A percentile compares a stretch with the other conserved stretches of the same genome.
phyloP scores from a whole-genome alignment of 2,329 filamentous ascomycete genomes.

The Amauroascus niger region DNA sequence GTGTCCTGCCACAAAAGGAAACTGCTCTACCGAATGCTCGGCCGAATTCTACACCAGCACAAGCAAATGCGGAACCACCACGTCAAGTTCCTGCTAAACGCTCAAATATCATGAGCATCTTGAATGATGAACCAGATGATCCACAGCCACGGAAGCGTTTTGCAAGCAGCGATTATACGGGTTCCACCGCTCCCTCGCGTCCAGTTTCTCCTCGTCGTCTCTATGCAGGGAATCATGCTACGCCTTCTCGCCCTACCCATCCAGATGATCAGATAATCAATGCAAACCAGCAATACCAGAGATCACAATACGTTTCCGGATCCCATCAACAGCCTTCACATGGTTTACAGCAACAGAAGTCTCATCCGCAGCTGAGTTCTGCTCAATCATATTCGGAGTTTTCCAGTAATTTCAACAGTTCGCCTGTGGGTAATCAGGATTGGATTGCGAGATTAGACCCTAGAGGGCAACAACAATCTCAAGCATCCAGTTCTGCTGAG shows the following conservation, averaged over 20 bases:
- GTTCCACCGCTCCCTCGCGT: conserved; percentile 20
- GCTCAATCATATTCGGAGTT: conserved; percentile 11
- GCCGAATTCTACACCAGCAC: conserved; percentile 26
- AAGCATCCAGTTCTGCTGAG: conserved; percentile 1
- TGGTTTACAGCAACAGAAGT: conserved; percentile 14
- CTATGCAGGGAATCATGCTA: conserved; percentile 23
- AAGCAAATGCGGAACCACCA: conserved; percentile 27
- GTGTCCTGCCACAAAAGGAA: conserved; percentile 3
- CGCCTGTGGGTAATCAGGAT: conserved; percentile 22
- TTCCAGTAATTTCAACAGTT: neutral
- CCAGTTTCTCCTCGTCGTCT: conserved; percentile 19
- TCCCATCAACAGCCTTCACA: conserved; percentile 19
- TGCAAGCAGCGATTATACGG: conserved; percentile 30
- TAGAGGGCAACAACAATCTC: conserved; percentile 22
- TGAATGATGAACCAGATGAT: conserved; percentile 42
- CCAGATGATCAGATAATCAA: conserved; percentile 5
- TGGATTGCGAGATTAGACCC: conserved; percentile 38
- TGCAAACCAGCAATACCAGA: conserved; percentile 10
- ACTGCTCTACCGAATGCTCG: conserved; percentile 28
- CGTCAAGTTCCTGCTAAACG: conserved; percentile 39
- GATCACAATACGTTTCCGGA: conserved; percentile 16
- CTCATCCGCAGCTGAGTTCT: conserved; percentile 20
- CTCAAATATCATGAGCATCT: conserved; percentile 42
- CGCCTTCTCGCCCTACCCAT: conserved; percentile 15
- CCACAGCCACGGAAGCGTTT: conserved; percentile 38